These are phyloP conservation scores for Lachnum nothofagi DNA, from an alignment of 2,329 filamentous ascomycete species.

Conservation along the genomic window DNA sequence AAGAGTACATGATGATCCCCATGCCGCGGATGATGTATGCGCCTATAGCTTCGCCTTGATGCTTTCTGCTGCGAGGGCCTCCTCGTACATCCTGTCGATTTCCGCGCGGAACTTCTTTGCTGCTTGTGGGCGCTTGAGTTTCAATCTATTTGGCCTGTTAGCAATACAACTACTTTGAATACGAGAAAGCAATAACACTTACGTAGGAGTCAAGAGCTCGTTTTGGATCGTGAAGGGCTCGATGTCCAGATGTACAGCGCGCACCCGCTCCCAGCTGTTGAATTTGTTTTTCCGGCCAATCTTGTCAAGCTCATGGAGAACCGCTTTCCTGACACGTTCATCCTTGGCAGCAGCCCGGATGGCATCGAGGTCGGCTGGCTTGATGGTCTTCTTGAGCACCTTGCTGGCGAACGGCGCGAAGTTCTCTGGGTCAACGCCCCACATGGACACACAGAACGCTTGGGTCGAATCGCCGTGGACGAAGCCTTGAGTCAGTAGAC, in stretches of 20 bases:
- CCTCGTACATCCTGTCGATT: constrained; percentile 32
- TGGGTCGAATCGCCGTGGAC: constrained; percentile 87
- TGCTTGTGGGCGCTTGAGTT: constrained; percentile 65
- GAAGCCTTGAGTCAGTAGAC: constrained; percentile 72
- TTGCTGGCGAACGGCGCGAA: constrained; percentile 79
- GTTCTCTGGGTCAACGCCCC: constrained; percentile 77
- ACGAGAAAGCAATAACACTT: constrained; percentile 37
- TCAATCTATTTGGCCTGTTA: constrained; percentile 46
- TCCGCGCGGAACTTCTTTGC: constrained; percentile 45
- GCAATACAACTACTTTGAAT: neutral
- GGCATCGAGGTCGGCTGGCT: constrained; percentile 58
- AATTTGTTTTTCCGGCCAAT: constrained; percentile 82
- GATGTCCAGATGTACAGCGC: constrained; percentile 66
- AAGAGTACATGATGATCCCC: too few relatives aligned
- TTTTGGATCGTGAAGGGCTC: constrained; percentile 95
- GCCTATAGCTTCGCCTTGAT: constrained; percentile 45
- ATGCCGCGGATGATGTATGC: too few relatives aligned
- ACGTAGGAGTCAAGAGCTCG: constrained; percentile 82
- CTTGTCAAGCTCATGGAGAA: constrained; percentile 71
- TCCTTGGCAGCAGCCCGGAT: constrained; percentile 64
- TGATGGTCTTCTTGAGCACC: constrained; percentile 64
- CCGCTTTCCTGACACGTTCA: constrained; percentile 65
- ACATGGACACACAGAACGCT: constrained; percentile 76
- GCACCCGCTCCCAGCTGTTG: constrained; percentile 82
- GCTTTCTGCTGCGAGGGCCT: constrained; percentile 29